Evolutionary conservation across 768 basidiomycete genomes (phyloP).

Genomic region (Sporobolomyces pararoseus): DNA sequence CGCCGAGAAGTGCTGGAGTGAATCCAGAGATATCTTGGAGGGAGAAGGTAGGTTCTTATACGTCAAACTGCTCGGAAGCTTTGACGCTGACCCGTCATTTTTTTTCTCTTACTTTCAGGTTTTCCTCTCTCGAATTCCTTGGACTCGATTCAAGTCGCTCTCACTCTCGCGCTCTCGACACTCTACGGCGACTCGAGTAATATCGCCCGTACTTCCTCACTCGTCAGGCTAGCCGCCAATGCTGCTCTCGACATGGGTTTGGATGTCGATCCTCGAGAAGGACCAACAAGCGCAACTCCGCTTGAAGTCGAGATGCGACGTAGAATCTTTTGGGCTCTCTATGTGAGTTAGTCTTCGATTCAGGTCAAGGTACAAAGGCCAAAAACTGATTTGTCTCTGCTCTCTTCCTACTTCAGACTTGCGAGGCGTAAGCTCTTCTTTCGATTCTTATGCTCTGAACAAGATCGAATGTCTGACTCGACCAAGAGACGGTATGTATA

Average conservation of each 20-base stretch:
- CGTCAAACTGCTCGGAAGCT: background rate
- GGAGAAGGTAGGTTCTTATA: conserved; percentile 10
- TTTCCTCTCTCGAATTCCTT: conserved; percentile 11
- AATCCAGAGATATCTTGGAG: conserved; percentile 9
- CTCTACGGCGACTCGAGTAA: conserved; percentile 7
- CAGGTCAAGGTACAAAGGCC: too few species aligned
- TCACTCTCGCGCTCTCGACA: conserved; percentile 24
- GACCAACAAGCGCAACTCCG: background rate
- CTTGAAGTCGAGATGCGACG: conserved; percentile 24
- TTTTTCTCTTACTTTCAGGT: background rate
- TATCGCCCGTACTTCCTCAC: background rate
- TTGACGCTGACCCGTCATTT: background rate
- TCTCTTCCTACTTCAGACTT: background rate
- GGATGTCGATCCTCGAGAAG: conserved; percentile 31
- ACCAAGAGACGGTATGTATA: background rate
- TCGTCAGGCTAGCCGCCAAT: background rate
- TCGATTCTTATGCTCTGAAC: background rate
- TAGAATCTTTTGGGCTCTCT: conserved; percentile 28
- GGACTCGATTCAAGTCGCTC: conserved; percentile 19
- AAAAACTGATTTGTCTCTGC: background rate
- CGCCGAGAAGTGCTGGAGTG: conserved; percentile 29
- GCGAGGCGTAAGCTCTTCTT: conserved; percentile 3
- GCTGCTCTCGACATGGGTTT: conserved; percentile 17
- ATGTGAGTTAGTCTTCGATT: conserved; percentile 6
- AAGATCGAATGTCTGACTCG: too few species aligned